Evolutionary conservation across 2,329 filamentous ascomycete genomes (phyloP), one percentile per base, ranked within the genome.

Genomic region (Fusarium solani-melongenae): DNA sequence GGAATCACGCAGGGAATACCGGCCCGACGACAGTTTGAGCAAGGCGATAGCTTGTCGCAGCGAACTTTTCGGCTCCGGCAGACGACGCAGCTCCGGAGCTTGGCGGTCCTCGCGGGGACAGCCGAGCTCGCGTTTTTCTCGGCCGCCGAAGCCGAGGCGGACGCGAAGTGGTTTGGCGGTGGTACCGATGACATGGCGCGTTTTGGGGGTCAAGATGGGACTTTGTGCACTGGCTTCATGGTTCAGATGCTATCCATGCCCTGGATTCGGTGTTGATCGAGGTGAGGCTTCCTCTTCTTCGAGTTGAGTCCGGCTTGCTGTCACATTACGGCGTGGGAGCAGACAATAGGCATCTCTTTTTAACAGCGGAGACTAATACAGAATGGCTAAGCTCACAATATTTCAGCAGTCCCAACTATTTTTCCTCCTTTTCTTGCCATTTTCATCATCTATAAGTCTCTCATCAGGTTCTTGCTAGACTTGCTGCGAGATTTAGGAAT

Each of bases 61-160:
- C 87, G 86, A 6, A 90, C 88, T 72, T 90, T 90, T 53, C 88
- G 87, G 36, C 79, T 82, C 49, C 88, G 84, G 69, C 88, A 90
- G 5, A 85, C 82, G 6, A 86, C 81, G 61, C 87, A 89, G 76
- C 86, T 88, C 61, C 86, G 85, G 59, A 77, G 78, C 72, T 87
- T 84, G 27, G 62, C n/a, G 55, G 61, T 29, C 27, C 65, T 56
- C 29, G 46, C 38, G 33, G 68, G 24, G 29, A 53, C 44, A 44
- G 66, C 41, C 46, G 63, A 57, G 46, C 53, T 77, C 74, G 75
- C 72, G 72, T 38, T 65, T 75, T 77, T 76, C 69, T 76, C 77
- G 67, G 77, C 34, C 51, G 64, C 64, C 20, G 73, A 62, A 24
- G 62, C 76, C 71, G 77, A 72, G 51, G 55, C 72, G 51, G 64